phyloP scores from a whole-genome alignment of 139 green algal genomes.

The Chlamydomonas incerta region DNA sequence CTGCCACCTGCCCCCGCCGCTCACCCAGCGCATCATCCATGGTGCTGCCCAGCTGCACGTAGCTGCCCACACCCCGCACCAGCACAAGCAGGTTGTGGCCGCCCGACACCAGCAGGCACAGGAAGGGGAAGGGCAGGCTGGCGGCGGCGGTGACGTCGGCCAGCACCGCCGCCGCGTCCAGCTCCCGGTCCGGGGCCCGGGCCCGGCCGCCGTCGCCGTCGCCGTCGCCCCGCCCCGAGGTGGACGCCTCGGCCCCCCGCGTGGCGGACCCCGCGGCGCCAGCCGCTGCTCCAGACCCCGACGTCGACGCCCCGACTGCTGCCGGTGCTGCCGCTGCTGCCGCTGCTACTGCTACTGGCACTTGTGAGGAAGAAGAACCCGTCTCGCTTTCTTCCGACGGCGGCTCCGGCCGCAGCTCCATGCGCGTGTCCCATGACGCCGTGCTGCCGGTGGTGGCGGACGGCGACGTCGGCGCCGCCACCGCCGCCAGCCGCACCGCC shows the following conservation, averaged over 20 bases:
- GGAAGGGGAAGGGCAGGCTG: conserved; percentile 87
- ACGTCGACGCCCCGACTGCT: too few relatives aligned
- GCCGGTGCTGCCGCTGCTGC: too few relatives aligned
- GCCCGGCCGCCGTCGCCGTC: neutral
- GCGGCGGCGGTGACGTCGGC: neutral
- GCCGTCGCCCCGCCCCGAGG: neutral
- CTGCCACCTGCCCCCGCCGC: too few relatives aligned
- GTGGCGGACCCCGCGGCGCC: too few relatives aligned
- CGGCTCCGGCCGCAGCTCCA: too few relatives aligned
- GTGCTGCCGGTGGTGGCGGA: too few relatives aligned
- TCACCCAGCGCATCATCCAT: conserved; percentile 95
- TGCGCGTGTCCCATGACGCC: too few relatives aligned
- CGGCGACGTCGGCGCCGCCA: neutral
- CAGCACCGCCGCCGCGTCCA: conserved; percentile 16
- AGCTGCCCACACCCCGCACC: conserved; percentile 86
- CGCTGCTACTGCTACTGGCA: too few relatives aligned
- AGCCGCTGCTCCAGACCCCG: too few relatives aligned
- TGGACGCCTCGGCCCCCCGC: too few relatives aligned
- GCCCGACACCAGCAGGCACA: conserved; percentile 93
- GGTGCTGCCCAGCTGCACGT: conserved; percentile 92
- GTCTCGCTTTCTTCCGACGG: too few relatives aligned
- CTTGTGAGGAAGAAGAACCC: too few relatives aligned
- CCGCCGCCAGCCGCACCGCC: neutral
- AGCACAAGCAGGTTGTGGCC: conserved; percentile 97
- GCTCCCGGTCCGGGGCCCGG: neutral